Conservation (phyloP, 139 green algal genomes). For the Chlorella sp. region DNA sequence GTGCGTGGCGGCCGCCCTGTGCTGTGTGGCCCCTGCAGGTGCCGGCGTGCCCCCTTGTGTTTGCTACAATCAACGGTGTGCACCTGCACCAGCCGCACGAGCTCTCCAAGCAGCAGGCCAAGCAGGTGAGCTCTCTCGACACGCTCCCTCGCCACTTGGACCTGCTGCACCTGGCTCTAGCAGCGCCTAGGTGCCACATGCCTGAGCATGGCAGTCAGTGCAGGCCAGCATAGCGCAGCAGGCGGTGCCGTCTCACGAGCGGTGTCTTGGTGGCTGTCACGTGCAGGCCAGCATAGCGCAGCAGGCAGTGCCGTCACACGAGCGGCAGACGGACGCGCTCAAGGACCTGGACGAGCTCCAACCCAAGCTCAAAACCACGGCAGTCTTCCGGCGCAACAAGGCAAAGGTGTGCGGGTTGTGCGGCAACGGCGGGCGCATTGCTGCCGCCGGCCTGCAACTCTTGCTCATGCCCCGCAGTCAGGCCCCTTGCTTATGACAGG, state of each 20-base stretch:
- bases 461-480: too few species aligned
- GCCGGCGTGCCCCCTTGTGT: constrained; percentile 35
- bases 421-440: background rate
- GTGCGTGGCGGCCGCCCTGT: too few species aligned
- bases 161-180: background rate
- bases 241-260: background rate
- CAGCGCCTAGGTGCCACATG: too few species aligned
- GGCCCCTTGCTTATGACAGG: too few species aligned
- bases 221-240: background rate
- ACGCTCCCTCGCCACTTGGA: background rate
- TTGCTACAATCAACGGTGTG: constrained; percentile 49
- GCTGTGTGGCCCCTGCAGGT: too few species aligned
- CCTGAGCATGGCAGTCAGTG: too few species aligned
- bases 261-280: too few species aligned
- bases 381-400: constrained; percentile 1
- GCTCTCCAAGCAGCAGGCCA: constrained; percentile 17
- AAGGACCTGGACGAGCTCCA: background rate
- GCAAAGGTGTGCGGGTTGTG: background rate
- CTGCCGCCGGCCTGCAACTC: background rate
- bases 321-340: background rate
- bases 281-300: background rate
- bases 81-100: constrained; percentile 40
- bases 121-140: constrained; percentile 6
- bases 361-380: background rate
- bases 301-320: background rate